Base-by-base conservation (phyloP, 2,329 filamentous ascomycete species). In the Didymella pinodella region DNA sequence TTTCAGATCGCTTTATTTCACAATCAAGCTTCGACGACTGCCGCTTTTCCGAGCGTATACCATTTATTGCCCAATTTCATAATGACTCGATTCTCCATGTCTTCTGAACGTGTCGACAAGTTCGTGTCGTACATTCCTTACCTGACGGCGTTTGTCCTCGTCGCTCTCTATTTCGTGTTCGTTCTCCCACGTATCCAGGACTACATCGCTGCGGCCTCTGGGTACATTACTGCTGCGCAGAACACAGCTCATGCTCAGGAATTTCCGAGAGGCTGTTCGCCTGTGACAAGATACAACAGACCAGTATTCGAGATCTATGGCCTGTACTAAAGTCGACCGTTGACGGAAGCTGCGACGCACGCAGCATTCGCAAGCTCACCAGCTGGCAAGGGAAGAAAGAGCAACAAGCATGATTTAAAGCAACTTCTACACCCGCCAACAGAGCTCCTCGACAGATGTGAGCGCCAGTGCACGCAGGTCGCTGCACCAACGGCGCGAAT, bases 311-410 rank as follows among this genome's bases (percentile, higher is more conserved):
- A 60, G 57, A 48, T 60, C 14, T 60, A 60, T 51, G 84, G 79
- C n/a, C 75, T 83, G 67, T 78, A 84, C 43, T 60, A 44, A 59
- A 48, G 32, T n/a, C 2, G 32, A 36, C 4, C 16, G 10, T 34
- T 41, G 46, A 53, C 4, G 4, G 16, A 5, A 14, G 31, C 25
- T 40, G 25, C 31, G 12, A 4, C 18, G 14, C 25, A 34, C 44
- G 26, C 41, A 28, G 22, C 38, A 18, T 32, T 18, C 12, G 6
- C 16, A 16, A 10, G 8, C 16, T 43, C 29, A 46, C 22, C 38
- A 28, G 12, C n/a, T 26, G 26, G 4, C n/a, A 29, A 11, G 40
- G 16, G 11, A 49, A 11, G 20, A 36, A 46, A 32, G 8, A 47
- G 5, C 26, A 3, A 20, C 31, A 18, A 47, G 26, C 18, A 59